Base-by-base conservation (phyloP, 169 alveolate genomes). In the Babesia bovis region DNA sequence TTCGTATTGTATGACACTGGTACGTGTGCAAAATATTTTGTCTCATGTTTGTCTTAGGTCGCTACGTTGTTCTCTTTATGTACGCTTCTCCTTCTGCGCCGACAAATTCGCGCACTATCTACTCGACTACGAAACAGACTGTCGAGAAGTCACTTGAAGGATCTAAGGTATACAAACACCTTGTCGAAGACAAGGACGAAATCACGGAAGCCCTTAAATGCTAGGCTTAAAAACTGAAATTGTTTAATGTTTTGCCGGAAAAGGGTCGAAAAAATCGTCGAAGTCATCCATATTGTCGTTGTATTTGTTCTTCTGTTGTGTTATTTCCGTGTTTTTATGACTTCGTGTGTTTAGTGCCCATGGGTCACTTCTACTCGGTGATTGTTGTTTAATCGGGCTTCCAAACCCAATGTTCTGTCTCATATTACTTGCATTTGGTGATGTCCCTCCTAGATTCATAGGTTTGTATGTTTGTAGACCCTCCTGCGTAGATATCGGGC, bases 1-100 rank as follows among this genome's bases (percentile, higher is more conserved):
- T 87, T 83, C 72, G 93, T 87, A n/a, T 85, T 83, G 19, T 87
- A 68, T 56, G 93, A 87, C 66, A 87, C 85, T 26, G 93, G 93
- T 77, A 66, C 15, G 70, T 51, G 28, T 17, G 26, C 45, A 25
- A 17, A 1, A 51, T 21, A 1, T 44, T 2, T 6, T n/a, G 44
- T 28, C 45, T 13, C 38, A 41, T 13, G 40, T 41, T 52, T 38
- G n/a, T 50, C 49, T 28, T 35, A 87, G 92, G 87, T 21, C 85
- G 77, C 77, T 69, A 82, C 71, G 83, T 87, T 25, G 88, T 75
- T 23, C 77, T 87, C 69, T 87, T 87, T 58, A 87, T 87, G 93
- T 87, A 78, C 78, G 93, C 93, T 47, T 50, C 91, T 38, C 83
- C 63, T 25, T 66, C 72, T 38, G 85, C 93, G 10, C 78, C 85